These are phyloP conservation scores for Setomelanomma holmii DNA, from an alignment of 2,329 filamentous ascomycete genomes.

Conservation along the genomic window DNA sequence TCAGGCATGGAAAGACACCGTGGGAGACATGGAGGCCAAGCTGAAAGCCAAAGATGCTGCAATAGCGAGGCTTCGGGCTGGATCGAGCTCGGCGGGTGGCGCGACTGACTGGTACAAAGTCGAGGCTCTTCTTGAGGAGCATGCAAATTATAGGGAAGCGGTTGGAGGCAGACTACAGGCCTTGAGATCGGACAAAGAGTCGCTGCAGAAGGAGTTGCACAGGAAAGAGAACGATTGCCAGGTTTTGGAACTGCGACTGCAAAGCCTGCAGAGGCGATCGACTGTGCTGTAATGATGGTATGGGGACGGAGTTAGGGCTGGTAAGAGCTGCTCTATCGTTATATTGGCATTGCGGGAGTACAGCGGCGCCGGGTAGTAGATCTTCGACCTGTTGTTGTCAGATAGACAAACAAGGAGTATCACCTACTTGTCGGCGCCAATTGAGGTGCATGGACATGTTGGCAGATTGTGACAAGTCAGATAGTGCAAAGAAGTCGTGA, in stretches of 20 bases:
- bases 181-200: slow-evolving; percentile 51
- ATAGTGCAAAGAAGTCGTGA: too few relatives aligned
- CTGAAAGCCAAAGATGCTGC: slow-evolving; percentile 41
- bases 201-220: slow-evolving; percentile 47
- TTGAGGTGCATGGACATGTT: too few relatives aligned
- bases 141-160: slow-evolving; percentile 48
- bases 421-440: too few relatives aligned
- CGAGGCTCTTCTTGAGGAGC: slow-evolving; percentile 51
- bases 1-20: slow-evolving; percentile 45
- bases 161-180: slow-evolving; percentile 47
- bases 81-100: slow-evolving; percentile 11
- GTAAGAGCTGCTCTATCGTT: too few relatives aligned
- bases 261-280: slow-evolving; percentile 38
- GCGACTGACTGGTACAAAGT: slow-evolving; percentile 42
- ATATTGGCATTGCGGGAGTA: too few relatives aligned
- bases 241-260: slow-evolving; percentile 45
- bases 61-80: slow-evolving; percentile 24
- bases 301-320: too few relatives aligned
- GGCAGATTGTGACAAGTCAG: too few relatives aligned
- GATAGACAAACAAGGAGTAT: too few relatives aligned
- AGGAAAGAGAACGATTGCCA: slow-evolving; percentile 50
- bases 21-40: slow-evolving; percentile 37
- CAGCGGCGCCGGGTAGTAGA: too few relatives aligned
- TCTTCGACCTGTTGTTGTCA: too few relatives aligned
- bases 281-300: slow-evolving; percentile 18